These are phyloP conservation scores for Rozella allomycis DNA, from an alignment of 371 early-diverging fungal species.

Conservation along the genomic window DNA sequence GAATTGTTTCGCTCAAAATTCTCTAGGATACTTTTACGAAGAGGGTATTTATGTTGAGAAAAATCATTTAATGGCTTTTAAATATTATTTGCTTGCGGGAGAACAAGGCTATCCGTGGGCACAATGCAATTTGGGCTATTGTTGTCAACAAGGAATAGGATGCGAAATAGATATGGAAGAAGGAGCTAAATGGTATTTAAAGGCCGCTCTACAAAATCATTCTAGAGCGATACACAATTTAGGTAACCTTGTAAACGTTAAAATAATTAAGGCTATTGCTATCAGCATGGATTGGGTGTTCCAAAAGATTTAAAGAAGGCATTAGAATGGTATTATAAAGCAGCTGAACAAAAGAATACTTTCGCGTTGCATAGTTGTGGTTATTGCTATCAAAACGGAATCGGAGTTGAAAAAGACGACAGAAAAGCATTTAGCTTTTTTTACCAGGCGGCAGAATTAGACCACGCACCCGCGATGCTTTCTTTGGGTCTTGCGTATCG, in stretches of 20 bases:
- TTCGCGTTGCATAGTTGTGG: conserved; percentile 6
- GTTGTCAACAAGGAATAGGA: conserved; percentile 67
- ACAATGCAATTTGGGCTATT: conserved; percentile 57
- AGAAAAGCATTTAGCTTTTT: conserved; percentile 5
- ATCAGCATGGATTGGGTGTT: conserved; percentile 21
- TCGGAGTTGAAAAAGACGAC: conserved; percentile 4
- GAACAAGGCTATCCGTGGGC: conserved; percentile 38
- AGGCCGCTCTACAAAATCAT: conserved; percentile 53
- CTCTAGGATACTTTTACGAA: conserved; percentile 58
- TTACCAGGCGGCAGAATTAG: conserved; percentile 5
- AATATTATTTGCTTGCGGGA: conserved; percentile 17
- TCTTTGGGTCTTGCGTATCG: conserved; percentile 18
- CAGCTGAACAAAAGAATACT: conserved; percentile 33
- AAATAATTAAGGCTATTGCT: conserved; percentile 10
- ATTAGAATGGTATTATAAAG: conserved; percentile 41
- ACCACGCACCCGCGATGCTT: conserved; percentile 3
- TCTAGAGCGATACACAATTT: conserved; percentile 61
- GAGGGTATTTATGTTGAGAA: conserved; percentile 28
- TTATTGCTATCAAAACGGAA: conserved; percentile 20
- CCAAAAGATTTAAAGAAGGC: conserved; percentile 31
- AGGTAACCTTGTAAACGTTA: conserved; percentile 42
- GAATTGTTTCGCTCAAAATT: conserved; percentile 69
- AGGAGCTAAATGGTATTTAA: conserved; percentile 54
- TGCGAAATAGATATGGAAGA: conserved; percentile 24
- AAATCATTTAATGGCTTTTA: conserved; percentile 14